Conservation (phyloP, 1,284 basidiomycete genomes). For the Trametes polyzona region DNA sequence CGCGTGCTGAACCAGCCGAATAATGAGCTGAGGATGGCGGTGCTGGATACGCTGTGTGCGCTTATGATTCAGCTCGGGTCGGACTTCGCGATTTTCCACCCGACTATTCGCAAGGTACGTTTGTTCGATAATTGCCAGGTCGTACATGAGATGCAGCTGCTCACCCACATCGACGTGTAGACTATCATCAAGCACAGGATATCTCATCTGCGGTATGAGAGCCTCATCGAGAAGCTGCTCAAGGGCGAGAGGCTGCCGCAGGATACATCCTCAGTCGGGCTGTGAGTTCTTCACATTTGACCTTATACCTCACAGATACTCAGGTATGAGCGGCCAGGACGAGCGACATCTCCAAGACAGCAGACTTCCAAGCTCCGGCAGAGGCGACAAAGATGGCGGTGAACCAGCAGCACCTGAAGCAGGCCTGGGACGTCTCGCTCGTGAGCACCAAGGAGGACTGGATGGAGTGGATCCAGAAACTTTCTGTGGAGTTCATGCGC, state of each 20-base stretch:
- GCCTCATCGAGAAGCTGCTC: conserved; percentile 85
- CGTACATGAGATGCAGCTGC: neutral
- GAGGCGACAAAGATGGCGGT: conserved; percentile 91
- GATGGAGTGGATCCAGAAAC: conserved; percentile 94
- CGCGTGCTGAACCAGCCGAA: conserved; percentile 82
- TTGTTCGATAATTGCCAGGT: neutral
- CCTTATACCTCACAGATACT: conserved; percentile 1
- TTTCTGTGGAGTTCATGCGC: conserved; percentile 97
- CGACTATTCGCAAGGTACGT: conserved; percentile 92
- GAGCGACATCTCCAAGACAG: conserved; percentile 61
- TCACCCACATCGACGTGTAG: no score
- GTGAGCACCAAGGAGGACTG: conserved; percentile 88
- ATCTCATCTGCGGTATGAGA: conserved; percentile 87
- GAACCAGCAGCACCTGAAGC: conserved; percentile 97
- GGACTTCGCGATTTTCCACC: conserved; percentile 97
- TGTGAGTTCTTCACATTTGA: conserved; percentile 1
- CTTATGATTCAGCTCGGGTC: conserved; percentile 93
- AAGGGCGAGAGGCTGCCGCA: conserved; percentile 92
- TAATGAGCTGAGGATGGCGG: conserved; percentile 85
- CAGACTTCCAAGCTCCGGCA: conserved; percentile 77
- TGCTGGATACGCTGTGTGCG: conserved; percentile 94
- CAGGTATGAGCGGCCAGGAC: conserved; percentile 46
- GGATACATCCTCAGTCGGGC: conserved; percentile 63
- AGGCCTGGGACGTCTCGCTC: conserved; percentile 93
- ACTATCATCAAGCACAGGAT: conserved; percentile 81